phyloP scores from a whole-genome alignment of 805 yeast species.

The Kodamaea kakaduensis region DNA sequence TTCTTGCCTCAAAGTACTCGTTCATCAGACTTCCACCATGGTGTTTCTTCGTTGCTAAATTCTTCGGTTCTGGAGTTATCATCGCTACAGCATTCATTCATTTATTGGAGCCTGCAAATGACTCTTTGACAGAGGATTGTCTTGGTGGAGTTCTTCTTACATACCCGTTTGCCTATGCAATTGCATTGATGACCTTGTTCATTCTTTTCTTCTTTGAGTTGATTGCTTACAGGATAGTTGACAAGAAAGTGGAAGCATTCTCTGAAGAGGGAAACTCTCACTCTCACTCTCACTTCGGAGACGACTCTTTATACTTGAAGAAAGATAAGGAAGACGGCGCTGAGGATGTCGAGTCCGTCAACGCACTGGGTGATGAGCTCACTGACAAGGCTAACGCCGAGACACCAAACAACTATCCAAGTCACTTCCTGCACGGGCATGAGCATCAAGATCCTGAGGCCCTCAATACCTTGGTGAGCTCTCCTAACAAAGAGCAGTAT shows the following conservation, averaged over 20 bases:
- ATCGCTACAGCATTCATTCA: conserved; percentile 80
- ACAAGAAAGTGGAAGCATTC: conserved; percentile 25
- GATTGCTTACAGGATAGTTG: conserved; percentile 45
- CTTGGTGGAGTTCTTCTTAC: conserved; percentile 54
- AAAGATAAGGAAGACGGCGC: conserved; percentile 17
- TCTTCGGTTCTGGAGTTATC: conserved; percentile 82
- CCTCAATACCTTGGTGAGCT: conserved; percentile 32
- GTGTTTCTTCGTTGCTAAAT: conserved; percentile 66
- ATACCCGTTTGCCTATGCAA: conserved; percentile 55
- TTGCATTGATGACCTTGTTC: conserved; percentile 48
- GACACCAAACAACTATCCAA: conserved; percentile 25
- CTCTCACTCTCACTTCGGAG: conserved; percentile 47
- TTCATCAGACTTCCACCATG: conserved; percentile 55
- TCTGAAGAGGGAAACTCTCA: conserved; percentile 18
- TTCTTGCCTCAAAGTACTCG: conserved; percentile 56
- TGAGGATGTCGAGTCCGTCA: conserved; percentile 12
- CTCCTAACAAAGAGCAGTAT: conserved; percentile 42
- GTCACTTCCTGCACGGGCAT: conserved; percentile 42
- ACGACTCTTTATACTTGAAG: conserved; percentile 28
- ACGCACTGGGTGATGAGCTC: conserved; percentile 14
- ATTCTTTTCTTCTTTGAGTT: conserved; percentile 51
- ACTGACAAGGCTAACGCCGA: conserved; percentile 1
- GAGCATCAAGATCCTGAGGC: conserved; percentile 44
- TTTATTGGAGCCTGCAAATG: conserved; percentile 64
- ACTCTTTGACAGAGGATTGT: conserved; percentile 53